A percentile compares a stretch with the other conserved stretches of the same genome.
phyloP scores from a whole-genome alignment of 495 filamentous ascomycete species.

The Aspergillus baeticus region DNA sequence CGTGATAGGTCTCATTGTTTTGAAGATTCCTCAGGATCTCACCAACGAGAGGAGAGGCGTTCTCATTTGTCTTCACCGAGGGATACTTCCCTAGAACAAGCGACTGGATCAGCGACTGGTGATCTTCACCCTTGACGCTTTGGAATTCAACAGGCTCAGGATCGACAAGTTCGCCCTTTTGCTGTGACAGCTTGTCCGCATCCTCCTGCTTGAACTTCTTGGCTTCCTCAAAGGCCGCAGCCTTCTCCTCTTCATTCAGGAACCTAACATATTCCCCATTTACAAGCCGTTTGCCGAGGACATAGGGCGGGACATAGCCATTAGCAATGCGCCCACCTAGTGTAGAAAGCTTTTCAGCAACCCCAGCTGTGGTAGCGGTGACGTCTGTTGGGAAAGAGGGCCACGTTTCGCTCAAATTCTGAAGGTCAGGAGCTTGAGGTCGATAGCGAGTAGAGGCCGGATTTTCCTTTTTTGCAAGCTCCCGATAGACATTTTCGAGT shows the following conservation, averaged over 20 bases:
- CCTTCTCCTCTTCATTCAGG: conserved; percentile 37
- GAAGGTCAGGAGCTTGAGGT: conserved; percentile 29
- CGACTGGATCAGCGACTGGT: conserved; percentile 63
- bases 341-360: conserved; percentile 37
- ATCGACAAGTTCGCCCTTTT: conserved; percentile 39
- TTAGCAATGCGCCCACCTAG: conserved; percentile 37
- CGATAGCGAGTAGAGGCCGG: conserved; percentile 35
- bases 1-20: conserved; percentile 47
- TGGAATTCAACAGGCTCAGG: conserved; percentile 34
- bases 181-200: conserved; percentile 43
- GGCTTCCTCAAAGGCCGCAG: conserved; percentile 34
- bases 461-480: conserved; percentile 30
- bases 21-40: conserved; percentile 38
- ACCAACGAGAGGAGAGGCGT: conserved; percentile 30
- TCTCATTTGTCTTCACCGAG: conserved; percentile 13
- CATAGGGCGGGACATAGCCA: conserved; percentile 39
- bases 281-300: conserved; percentile 41
- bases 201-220: conserved; percentile 35
- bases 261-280: conserved; percentile 44
- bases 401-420: conserved; percentile 40
- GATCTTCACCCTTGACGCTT: conserved; percentile 55
- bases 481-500: conserved; percentile 33
- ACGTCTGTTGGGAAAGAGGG: conserved; percentile 38
- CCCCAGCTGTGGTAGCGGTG: conserved; percentile 28
- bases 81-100: conserved; percentile 61